Evolutionary conservation across 495 filamentous ascomycete species (phyloP), one percentile per base, ranked within the genome.

Genomic region (Parmelia sp.): DNA sequence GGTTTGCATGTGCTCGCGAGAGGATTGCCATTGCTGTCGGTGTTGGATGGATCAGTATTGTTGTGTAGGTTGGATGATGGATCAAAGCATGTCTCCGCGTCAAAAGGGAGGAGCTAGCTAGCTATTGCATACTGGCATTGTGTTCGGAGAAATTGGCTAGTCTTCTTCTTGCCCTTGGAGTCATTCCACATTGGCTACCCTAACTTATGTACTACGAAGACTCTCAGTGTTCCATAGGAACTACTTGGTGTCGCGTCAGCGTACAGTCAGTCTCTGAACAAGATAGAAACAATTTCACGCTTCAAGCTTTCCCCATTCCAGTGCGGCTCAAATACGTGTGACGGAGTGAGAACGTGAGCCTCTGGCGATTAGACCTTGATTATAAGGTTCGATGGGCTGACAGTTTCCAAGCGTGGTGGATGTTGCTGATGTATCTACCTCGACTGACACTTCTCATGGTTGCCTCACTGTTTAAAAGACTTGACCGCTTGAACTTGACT

Each of bases 41-140:
- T 27, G 47, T 51, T 51, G 47, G 47, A 29, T 51, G 47, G 47
- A 51, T 29, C 23, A 29, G 29, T 51, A 4, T 27, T 1, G 23
- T 15, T 51, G 47, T 29, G 58, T 25, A 33, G 19, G 58, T 60
- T 40, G 39, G 58, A 60, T 40, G 58, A 44, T 60, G 58, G 58
- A 60, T 33, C 7, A 45, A 11, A 4, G 37, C 21, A 19, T 42
- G 29, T 12, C 25, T 45, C 45, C 25, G 29, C 42, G 39, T 44
- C 25, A 40, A 17, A 29, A 21, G 14, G 21, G 57, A 60, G 8
- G n/a, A 53, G 29, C 31, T 17, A 33, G 15, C 29, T 15, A 33
- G 27, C 3, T 15, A 33, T 44, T 45, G 25, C 27, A 40, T 14
- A 45, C 39, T 45, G 58, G 58, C 58, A 19, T 31, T 44, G 23